Evolutionary conservation across 371 early-diverging fungal species (phyloP).

Genomic region (Pancytospora philotis): DNA sequence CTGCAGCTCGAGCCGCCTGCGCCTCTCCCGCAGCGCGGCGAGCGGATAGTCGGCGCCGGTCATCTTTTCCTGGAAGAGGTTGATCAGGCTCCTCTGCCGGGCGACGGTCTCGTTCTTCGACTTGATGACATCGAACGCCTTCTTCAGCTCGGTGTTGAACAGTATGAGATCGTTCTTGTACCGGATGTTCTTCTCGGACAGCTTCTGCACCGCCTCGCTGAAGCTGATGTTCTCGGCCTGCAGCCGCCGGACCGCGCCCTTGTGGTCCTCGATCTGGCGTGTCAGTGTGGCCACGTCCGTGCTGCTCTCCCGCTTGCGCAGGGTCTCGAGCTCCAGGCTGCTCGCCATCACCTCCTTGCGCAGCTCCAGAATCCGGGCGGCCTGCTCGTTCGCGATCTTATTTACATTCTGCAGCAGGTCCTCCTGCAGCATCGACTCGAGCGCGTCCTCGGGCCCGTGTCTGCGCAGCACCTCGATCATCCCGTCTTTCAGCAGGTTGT

Average conservation of each 20-base stretch:
- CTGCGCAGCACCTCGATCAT: background rate
- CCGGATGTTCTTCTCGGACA: conserved; percentile 39
- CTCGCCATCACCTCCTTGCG: conserved; percentile 3
- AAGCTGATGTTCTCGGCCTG: conserved; percentile 38
- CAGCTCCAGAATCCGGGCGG: background rate
- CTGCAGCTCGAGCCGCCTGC: conserved; percentile 23
- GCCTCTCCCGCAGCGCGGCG: conserved; percentile 32
- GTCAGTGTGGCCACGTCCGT: background rate
- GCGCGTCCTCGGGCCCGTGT: background rate
- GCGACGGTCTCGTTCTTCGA: conserved; percentile 37
- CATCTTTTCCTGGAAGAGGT: conserved; percentile 45
- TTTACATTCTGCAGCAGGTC: background rate
- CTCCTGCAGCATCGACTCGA: background rate
- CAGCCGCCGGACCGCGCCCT: conserved; percentile 18
- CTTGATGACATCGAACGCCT: conserved; percentile 23
- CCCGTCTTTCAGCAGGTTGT: conserved; percentile 6
- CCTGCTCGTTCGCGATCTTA: background rate
- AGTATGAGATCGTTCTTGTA: conserved; percentile 42
- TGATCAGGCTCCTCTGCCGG: conserved; percentile 49
- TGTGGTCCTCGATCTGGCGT: conserved; percentile 10
- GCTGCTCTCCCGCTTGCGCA: background rate
- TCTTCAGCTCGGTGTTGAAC: conserved; percentile 35
- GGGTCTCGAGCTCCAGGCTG: conserved; percentile 7
- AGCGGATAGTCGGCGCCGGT: conserved; percentile 29
- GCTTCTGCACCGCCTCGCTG: conserved; percentile 28